These are phyloP conservation scores for Schizonepeta tenuifolia DNA, from an alignment of 257 asterid genomes.

Conservation along the genomic window DNA sequence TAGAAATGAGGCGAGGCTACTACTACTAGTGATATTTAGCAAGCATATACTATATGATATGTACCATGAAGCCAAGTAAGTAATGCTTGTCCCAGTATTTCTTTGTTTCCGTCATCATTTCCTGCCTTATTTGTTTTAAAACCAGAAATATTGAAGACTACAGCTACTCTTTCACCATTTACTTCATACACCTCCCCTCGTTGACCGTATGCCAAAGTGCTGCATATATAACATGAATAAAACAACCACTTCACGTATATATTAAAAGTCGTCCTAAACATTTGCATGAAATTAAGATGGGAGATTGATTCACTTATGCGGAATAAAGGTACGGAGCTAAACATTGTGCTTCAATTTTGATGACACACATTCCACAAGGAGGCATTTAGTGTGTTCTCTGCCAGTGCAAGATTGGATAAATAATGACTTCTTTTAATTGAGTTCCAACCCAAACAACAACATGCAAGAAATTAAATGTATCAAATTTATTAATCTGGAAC, in stretches of 20 bases:
- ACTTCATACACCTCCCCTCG: slow-evolving; percentile 76
- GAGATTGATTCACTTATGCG: too few species aligned
- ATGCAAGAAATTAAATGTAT: not conserved
- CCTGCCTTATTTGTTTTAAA: slow-evolving; percentile 30
- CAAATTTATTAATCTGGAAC: too few species aligned
- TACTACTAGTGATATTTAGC: not conserved
- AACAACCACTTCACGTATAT: too few species aligned
- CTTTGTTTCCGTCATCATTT: slow-evolving; percentile 40
- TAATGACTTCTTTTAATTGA: not conserved
- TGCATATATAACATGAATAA: slow-evolving; percentile 25
- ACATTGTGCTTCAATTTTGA: slow-evolving; percentile 73
- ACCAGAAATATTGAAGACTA: slow-evolving; percentile 47
- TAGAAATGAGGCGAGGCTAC: too few species aligned
- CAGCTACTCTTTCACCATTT: slow-evolving; percentile 61
- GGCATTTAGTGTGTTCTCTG: slow-evolving; percentile 58
- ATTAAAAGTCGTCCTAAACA: too few species aligned
- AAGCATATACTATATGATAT: not conserved
- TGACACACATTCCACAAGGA: slow-evolving; percentile 76
- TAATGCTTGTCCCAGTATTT: slow-evolving; percentile 39
- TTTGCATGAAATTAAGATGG: too few species aligned
- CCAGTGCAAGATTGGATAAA: not conserved
- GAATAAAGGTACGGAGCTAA: too few species aligned
- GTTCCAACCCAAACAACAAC: not conserved
- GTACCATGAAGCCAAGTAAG: slow-evolving; percentile 65
- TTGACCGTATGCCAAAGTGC: slow-evolving; percentile 60